These are phyloP conservation scores for Streptanthus diversifolius DNA, from an alignment of 345 rosid genomes.

Conservation along the genomic window DNA sequence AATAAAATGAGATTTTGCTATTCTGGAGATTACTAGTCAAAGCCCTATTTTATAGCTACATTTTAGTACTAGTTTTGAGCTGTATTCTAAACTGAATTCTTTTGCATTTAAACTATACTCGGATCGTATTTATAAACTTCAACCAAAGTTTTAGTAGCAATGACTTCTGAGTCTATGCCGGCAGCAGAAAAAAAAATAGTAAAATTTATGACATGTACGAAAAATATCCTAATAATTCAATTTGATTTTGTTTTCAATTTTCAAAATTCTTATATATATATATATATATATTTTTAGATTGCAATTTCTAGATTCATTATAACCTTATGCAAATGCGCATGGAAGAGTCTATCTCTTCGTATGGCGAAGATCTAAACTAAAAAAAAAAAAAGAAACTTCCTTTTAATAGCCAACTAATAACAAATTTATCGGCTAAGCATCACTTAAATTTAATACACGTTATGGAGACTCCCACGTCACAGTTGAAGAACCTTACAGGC, in stretches of 20 bases:
- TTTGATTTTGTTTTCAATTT: not conserved
- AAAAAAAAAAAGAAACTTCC: no score
- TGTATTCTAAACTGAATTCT: not conserved
- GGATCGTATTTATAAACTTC: not conserved
- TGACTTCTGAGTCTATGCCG: not conserved
- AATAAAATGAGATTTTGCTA: no score
- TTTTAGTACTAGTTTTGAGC: not conserved
- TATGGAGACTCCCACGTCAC: slow-evolving; percentile 28
- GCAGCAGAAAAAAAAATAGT: not conserved
- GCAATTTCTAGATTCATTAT: not conserved
- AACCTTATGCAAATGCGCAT: not conserved
- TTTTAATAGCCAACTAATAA: not conserved
- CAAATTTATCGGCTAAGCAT: slow-evolving; percentile 26
- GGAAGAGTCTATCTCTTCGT: not conserved
- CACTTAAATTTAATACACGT: slow-evolving; percentile 28
- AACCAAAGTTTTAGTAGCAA: not conserved
- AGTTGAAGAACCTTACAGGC: slow-evolving; percentile 22
- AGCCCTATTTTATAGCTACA: no score
- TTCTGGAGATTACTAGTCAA: no score
- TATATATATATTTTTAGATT: not conserved
- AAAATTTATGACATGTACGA: not conserved
- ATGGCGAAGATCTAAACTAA: not conserved
- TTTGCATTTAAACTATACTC: not conserved
- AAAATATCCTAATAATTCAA: not conserved
- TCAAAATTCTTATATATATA: not conserved